Conservation (phyloP, 108 stramenopile species). For the Schizochytrium sp. region DNA sequence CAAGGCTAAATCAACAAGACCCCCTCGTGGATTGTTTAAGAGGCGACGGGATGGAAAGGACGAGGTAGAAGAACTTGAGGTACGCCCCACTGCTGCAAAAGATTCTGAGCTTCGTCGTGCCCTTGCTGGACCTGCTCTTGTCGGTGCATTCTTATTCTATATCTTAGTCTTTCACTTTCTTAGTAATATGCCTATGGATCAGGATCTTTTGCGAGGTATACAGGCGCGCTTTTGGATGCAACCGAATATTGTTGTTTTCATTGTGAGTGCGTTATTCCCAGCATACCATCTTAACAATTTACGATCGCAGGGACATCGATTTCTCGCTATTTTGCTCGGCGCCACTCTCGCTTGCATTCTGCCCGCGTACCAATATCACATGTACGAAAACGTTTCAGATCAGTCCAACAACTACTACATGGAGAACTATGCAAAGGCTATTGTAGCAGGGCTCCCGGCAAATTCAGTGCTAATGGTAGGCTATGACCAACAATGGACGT, state of each 20-base stretch:
- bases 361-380: background rate
- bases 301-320: background rate
- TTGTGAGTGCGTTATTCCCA: constrained; percentile 71
- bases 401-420: constrained; percentile 72
- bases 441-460: constrained; percentile 77
- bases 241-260: constrained; percentile 74
- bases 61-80: background rate
- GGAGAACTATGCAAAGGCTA: constrained; percentile 78
- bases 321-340: background rate
- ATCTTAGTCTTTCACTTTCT: constrained; percentile 80
- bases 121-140: background rate
- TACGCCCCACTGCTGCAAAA: background rate
- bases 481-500: constrained; percentile 87
- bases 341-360: background rate
- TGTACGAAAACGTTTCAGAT: constrained; percentile 43
- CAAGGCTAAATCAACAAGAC: background rate
- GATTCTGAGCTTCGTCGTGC: background rate
- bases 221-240: constrained; percentile 90
- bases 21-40: background rate
- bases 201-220: constrained; percentile 80
- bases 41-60: constrained; percentile 16
- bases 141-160: constrained; percentile 73
- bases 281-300: background rate
- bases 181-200: constrained; percentile 79
- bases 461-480: constrained; percentile 79